Base-by-base conservation (phyloP, 805 yeast species). In the Kuraishia ogatae region DNA sequence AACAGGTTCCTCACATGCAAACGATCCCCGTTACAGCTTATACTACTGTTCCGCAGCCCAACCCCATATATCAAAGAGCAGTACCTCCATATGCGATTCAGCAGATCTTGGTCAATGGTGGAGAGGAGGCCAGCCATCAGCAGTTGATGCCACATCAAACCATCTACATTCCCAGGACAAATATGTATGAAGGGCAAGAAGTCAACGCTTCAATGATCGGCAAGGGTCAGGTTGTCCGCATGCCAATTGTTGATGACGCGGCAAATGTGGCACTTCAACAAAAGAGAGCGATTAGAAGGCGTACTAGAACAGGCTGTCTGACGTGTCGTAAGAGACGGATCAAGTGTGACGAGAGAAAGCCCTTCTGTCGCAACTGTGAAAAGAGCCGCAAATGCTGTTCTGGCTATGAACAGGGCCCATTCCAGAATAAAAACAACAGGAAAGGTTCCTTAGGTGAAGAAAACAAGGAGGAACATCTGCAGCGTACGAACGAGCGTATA, bases 331-430 rank as follows among this genome's bases (percentile, higher is more conserved):
- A 82, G 63, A 70, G 91, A 58, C 72, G 91, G 50, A 83, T 85
- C 62, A 85, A 85, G 69, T 86, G 92, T 67, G 92, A 86, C 67
- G 92, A 86, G 70, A 67, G 84, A 52, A 85, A 82, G 61, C 90
- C 91, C 1, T 73, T 77, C 55, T 86, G 92, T 65, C 74, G 72
- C 61, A 85, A 86, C 62, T 86, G 92, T 65, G 84, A 81, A 60
- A 77, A 85, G 55, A 74, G 82, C 23, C 80, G 80, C 63, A 83
- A 85, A 56, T 76, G 78, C 11, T 86, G 92, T 61, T 68, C 81
- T n/a, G 91, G 90, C 3, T 85, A 86, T 64, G 87, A 81, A 65
- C 76, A 62, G 49, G 69, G 62, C 19, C 66, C 67, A 2, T 64
- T 21, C 51, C 24, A 21, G 35, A 23, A 23, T 17, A 49, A 24